Base-by-base conservation (phyloP, 176 grass and related monocot genomes). In the Puya raimondii region DNA sequence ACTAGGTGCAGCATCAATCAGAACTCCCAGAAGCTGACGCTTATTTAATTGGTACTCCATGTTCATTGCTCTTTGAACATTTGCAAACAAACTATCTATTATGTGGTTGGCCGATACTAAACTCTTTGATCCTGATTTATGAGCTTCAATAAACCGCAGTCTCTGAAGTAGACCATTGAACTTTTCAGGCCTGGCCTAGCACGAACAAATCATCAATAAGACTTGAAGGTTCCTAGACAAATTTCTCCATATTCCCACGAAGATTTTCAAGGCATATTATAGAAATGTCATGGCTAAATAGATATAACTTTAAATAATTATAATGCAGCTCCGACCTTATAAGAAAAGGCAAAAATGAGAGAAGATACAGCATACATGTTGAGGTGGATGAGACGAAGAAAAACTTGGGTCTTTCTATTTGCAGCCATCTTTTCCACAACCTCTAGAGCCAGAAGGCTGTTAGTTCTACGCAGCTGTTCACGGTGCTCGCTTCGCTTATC, bases 111-210 rank as follows among this genome's bases (percentile, higher is more conserved):
- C 72, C 65, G 77, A 75, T 71, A 80, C 52, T 54, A 91, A 63
- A 69, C 22, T 72, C 66, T 85, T 74, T 69, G 87, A 64, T 64
- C 79, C 52, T 52, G 82, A 68, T 85, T 83, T 90, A 68, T 84
- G 84, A 70, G 75, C 77, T 80, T 99, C 89, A 22, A 93, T 80
- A 80, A 81, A 87, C 72, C 75, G 71, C 53, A 91, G 54, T 76
- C 87, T 90, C 77, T 93, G 84, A 64, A 73, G 86, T 72, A 99
- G 83, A 79, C 56, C 59, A 66, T 84, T 88, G 72, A 99, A 99
- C 63, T 77, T 84, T 71, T 93, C 87, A 85, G 94, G 89, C 90
- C 94, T 99, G 75, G 64, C 66, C 80, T 84, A 82, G 79, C 54
- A 83, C 72, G 85, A 85, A 52, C 26, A 72, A 51, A 56, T 75